Evolutionary conservation across 2,329 filamentous ascomycete genomes (phyloP).

Genomic region (Colletotrichum zoysiae): DNA sequence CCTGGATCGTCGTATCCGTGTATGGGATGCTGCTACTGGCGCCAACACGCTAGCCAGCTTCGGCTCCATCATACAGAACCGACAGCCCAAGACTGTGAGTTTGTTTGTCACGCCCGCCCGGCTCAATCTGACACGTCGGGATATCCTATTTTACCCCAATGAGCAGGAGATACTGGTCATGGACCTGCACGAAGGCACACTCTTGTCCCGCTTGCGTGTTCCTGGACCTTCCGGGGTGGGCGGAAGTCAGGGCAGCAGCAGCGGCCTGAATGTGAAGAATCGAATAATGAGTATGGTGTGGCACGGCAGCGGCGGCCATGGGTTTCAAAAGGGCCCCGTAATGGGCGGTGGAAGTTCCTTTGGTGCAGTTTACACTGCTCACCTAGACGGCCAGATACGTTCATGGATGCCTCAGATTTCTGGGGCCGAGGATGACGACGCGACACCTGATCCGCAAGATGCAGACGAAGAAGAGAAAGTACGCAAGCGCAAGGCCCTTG

Average conservation of each 20-base stretch:
- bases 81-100: conserved; percentile 69
- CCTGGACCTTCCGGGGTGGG: conserved; percentile 67
- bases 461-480: conserved; percentile 61
- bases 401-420: conserved; percentile 77
- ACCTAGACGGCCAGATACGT: conserved; percentile 86
- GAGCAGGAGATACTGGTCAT: conserved; percentile 83
- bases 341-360: conserved; percentile 67
- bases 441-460: conserved; percentile 54
- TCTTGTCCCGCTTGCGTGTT: conserved; percentile 78
- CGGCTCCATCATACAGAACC: conserved; percentile 84
- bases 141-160: conserved; percentile 85
- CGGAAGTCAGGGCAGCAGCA: conserved; percentile 59
- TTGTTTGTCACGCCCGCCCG: conserved; percentile 74
- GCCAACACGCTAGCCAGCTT: conserved; percentile 92
- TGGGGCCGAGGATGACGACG: conserved; percentile 63
- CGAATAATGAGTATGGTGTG: conserved; percentile 83
- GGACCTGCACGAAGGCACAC: conserved; percentile 80
- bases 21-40: conserved; percentile 86
- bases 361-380: conserved; percentile 80
- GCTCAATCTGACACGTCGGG: conserved; percentile 67
- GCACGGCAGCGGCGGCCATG: conserved; percentile 72
- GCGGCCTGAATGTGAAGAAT: conserved; percentile 71
- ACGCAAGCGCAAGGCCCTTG: conserved; percentile 81
- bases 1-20: conserved; percentile 85
- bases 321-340: conserved; percentile 68